These are phyloP conservation scores for Symbiodinium pilosum DNA, from an alignment of 73 alveolate species.

Conservation along the genomic window DNA sequence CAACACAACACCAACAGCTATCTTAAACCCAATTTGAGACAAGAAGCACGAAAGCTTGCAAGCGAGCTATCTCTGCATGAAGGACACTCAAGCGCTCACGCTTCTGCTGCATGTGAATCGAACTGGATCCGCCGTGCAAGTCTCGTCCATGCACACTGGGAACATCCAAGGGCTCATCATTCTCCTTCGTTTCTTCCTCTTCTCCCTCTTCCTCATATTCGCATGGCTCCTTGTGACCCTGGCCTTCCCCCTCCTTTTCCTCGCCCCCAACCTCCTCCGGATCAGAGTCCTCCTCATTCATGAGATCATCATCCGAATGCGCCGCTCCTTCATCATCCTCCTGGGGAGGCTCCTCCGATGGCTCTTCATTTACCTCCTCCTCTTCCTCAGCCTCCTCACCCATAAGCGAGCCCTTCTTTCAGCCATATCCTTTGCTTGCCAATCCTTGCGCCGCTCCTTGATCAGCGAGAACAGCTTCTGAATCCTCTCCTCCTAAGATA, in stretches of 20 bases:
- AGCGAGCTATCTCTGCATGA: not conserved
- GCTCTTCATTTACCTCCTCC: not conserved
- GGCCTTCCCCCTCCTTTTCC: not conserved
- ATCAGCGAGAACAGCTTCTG: conserved; percentile 10
- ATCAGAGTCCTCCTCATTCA: not conserved
- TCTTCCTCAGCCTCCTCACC: not conserved
- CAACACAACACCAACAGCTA: too few relatives aligned
- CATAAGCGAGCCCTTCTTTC: not conserved
- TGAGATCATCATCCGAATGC: not conserved
- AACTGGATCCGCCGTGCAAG: not conserved
- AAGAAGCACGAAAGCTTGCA: too few relatives aligned
- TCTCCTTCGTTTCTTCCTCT: not conserved
- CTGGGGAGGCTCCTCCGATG: too few relatives aligned
- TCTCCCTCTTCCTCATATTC: not conserved
- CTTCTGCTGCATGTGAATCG: not conserved
- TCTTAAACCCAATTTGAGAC: too few relatives aligned
- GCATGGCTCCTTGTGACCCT: not conserved
- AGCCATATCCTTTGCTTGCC: not conserved
- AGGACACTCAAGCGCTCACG: not conserved
- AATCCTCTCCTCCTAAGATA: not conserved
- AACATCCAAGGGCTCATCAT: not conserved
- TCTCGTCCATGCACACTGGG: not conserved
- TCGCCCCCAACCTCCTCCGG: not conserved
- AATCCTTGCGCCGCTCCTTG: not conserved
- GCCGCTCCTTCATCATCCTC: not conserved